Evolutionary conservation across 2,329 filamentous ascomycete species (phyloP).

Genomic region (Sporothrix inflata): DNA sequence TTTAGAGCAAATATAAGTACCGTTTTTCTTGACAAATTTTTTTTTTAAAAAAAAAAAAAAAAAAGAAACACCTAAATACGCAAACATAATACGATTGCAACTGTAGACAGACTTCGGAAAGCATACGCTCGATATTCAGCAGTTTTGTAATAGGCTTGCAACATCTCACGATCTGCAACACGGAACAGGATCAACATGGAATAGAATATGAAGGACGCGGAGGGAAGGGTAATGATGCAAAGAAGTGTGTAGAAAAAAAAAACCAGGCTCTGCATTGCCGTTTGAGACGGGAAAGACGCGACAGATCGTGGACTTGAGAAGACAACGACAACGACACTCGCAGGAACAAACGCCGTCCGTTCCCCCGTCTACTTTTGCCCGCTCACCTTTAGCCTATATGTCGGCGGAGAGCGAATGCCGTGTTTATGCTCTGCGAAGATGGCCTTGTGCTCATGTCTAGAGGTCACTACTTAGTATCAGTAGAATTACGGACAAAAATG

Average conservation of each 20-base stretch:
- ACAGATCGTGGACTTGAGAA: background rate
- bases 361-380: background rate
- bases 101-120: too few species aligned
- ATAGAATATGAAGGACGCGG: background rate
- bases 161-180: background rate
- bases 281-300: background rate
- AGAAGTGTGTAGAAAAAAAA: background rate
- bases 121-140: too few species aligned
- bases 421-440: slow-evolving; percentile 6
- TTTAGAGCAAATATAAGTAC: background rate
- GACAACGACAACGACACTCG: background rate
- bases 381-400: background rate
- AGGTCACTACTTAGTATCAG: background rate
- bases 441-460: background rate
- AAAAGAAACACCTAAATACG: background rate
- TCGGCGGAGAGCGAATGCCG: background rate
- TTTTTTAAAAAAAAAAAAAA: background rate
- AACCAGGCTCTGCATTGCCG: background rate
- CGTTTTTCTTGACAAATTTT: background rate
- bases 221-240: background rate
- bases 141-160: background rate
- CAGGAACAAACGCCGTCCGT: background rate
- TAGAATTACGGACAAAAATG: background rate
- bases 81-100: too few species aligned
- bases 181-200: background rate